Base-by-base conservation (phyloP, 257 asterid genomes). In the Ballota nigra region DNA sequence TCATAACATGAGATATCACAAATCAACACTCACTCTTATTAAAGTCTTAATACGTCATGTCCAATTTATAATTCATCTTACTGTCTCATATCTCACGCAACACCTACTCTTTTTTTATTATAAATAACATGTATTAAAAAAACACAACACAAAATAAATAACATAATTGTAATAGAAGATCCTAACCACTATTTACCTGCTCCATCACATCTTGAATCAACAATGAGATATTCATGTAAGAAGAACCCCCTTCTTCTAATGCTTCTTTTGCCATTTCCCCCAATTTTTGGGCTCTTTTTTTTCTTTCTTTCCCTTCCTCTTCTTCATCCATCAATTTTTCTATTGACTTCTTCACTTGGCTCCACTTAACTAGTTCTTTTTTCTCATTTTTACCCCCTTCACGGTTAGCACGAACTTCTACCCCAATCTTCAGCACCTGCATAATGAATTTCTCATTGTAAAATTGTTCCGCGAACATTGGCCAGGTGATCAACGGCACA, bases 401-500 rank as follows among this genome's bases (percentile, higher is more conserved):
- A n/a, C n/a, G n/a, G n/a, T n/a, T n/a, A n/a, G n/a, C n/a, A n/a
- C n/a, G n/a, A n/a, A 80, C 79, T 55, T 33, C 61, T 9, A 47
- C 33, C 0, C 83, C 83, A 55, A 60, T 77, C 43, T 16, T 22
- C 41, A 77, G 11, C 60, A 83, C 80, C 0, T 78, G 57, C 40
- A 75, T 75, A 7, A 82, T 33, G 11, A 75, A 76, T 15, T 75
- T 78, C 24, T 82, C 83, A 38, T 82, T 82, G 19, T 49, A 71
- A 20, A 78, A 78, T 15, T 82, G 86, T 28, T 82, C 86, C 1
- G 81, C 77, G 2, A 79, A 79, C 83, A 78, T 75, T 0, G 86
- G 82, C 83, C 80, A 78, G 0, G 83, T 78, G n/a, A 76, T 65
- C 82, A 76, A 68, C 1, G 83, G 83, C 65, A 79, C 41, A 0